phyloP scores from a whole-genome alignment of 257 asterid species.

The Lycium barbarum region DNA sequence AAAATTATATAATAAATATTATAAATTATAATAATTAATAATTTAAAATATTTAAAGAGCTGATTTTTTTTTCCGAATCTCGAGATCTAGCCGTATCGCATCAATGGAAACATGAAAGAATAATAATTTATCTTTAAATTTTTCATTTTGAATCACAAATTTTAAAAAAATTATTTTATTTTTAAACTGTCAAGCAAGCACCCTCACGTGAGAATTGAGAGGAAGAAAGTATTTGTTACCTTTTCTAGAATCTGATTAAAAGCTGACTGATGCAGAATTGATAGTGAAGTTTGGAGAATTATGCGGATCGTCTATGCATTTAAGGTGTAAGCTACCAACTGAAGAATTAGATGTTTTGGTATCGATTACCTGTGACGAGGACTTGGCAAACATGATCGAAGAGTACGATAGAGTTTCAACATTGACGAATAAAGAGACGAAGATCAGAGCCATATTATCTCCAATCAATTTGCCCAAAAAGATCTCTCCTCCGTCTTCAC shows the following conservation, averaged over 20 bases:
- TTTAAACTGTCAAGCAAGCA: no score
- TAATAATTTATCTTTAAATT: no score
- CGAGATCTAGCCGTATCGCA: no score
- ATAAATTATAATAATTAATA: no score
- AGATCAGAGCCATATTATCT: constrained; percentile 72
- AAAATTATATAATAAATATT: no score
- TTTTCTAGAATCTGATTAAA: background rate
- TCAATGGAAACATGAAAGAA: no score
- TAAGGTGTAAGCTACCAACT: constrained; percentile 76
- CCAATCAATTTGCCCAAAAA: constrained; percentile 59
- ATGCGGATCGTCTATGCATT: constrained; percentile 64
- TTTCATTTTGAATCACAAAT: no score
- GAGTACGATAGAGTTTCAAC: constrained; percentile 68
- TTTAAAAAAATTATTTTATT: no score
- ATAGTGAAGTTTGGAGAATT: constrained; percentile 78
- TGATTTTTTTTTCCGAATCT: no score
- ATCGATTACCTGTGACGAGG: constrained; percentile 76
- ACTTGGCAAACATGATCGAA: constrained; percentile 56
- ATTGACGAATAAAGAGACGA: constrained; percentile 43
- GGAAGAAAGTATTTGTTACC: background rate
- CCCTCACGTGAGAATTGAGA: no score
- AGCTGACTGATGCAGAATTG: constrained; percentile 49
- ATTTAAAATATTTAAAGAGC: no score
- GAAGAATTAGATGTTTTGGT: constrained; percentile 83
- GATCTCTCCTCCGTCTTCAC: constrained; percentile 67